Base-by-base conservation (phyloP, 805 yeast genomes). In the Cyberlindnera mississippiensis region DNA sequence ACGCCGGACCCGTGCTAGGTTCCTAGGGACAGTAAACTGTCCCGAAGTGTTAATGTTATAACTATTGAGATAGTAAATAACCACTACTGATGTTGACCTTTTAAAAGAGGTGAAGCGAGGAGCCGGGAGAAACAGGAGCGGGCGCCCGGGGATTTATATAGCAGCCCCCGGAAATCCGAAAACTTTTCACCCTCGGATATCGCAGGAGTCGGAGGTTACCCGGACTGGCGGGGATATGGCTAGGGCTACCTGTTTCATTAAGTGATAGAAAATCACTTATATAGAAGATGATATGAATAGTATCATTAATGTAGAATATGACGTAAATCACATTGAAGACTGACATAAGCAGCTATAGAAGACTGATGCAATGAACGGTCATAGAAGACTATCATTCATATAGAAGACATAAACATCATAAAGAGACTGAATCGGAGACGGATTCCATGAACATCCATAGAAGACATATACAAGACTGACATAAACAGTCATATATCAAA, bases 81-180 rank as follows among this genome's bases (percentile, higher is more conserved):
- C 85, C 85, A 77, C 86, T 80, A 80, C 86, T 78, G 83, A 80
- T 80, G 85, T 70, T 74, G 51, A 53, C 45, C 58, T 56, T 56
- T 57, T 53, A 48, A 64, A 53, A 55, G 59, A 61, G 14, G 24
- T 20, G 9, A 20, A 20, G 24, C 28, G 12, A 27, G 37, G 42
- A 28, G 39, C 40, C n/a, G 18, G 38, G 31, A 40, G 38, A 20
- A 14, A 20, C 3, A 27, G 24, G 30, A 40, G 50, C 62, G 67
- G 60, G 57, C 48, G 41, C 17, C 12, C 38, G 28, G 34, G 42
- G 35, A 41, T 67, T 57, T 67, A 66, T 64, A 65, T 38, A 35
- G 36, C 18, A 12, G 17, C 37, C 30, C 36, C 30, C 35, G 39
- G 35, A 22, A 10, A 13, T 35, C 5, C 5, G 6, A 11, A n/a